These are phyloP conservation scores for Starmerella gropengiesseri DNA, from an alignment of 805 yeast species.

Conservation along the genomic window DNA sequence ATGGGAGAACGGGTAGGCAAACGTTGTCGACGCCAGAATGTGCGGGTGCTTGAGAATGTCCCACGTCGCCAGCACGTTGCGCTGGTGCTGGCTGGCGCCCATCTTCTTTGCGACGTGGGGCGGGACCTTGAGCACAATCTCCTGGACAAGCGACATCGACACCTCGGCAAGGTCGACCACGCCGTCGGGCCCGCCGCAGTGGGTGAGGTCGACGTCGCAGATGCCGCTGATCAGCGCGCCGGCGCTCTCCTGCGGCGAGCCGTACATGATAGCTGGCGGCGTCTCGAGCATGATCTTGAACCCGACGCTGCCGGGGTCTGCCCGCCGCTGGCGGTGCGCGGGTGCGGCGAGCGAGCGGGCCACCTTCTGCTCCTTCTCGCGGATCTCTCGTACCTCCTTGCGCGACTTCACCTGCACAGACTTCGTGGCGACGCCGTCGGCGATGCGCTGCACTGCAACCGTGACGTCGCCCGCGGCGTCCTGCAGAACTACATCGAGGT, in stretches of 20 bases:
- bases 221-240: conserved; percentile 83
- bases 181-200: conserved; percentile 38
- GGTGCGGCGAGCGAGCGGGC: conserved; percentile 5
- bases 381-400: conserved; percentile 38
- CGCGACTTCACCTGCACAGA: conserved; percentile 72
- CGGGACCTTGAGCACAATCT: conserved; percentile 32
- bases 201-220: conserved; percentile 45
- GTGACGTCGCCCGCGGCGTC: conserved; percentile 68
- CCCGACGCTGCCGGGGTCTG: conserved; percentile 12
- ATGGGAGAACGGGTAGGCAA: conserved; percentile 87
- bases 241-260: conserved; percentile 61
- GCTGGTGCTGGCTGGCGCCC: conserved; percentile 18
- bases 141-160: conserved; percentile 46
- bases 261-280: conserved; percentile 83
- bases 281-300: conserved; percentile 46
- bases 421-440: conserved; percentile 78
- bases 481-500: conserved; percentile 58
- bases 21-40: conserved; percentile 56
- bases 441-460: conserved; percentile 72
- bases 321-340: background rate
- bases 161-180: conserved; percentile 33
- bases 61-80: conserved; percentile 72
- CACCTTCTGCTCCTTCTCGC: conserved; percentile 30
- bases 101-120: conserved; percentile 12
- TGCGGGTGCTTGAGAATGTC: conserved; percentile 52